Percentiles rank a stretch among this genome's conserved stretches.
Evolutionary conservation across 2,329 filamentous ascomycete genomes (phyloP).

Genomic region (Aspergillus fumigatus): DNA sequence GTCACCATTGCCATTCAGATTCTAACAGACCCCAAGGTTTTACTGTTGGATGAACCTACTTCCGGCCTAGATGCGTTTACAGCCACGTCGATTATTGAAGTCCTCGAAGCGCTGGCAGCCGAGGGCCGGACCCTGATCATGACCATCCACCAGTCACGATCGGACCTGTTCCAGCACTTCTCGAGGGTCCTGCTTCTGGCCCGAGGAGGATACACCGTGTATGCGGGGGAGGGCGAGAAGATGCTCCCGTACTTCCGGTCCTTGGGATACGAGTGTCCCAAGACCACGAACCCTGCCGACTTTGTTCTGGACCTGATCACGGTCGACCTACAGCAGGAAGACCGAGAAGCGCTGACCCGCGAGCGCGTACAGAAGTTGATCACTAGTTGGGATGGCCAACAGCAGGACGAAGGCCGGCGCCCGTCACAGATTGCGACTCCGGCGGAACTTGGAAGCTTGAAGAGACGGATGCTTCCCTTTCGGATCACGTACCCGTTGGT

Average conservation of each 20-base stretch:
- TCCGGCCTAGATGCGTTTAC: slow-evolving; percentile 75
- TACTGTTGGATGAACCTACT: slow-evolving; percentile 72
- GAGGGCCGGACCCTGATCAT: slow-evolving; percentile 70
- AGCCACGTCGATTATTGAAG: slow-evolving; percentile 70
- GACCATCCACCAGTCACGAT: slow-evolving; percentile 75
- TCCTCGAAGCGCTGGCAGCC: slow-evolving; percentile 63
- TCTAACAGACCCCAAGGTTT: slow-evolving; percentile 66
- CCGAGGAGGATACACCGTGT: slow-evolving; percentile 64
- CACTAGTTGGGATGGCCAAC: slow-evolving; percentile 48
- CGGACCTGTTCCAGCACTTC: slow-evolving; percentile 67
- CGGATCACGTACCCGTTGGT: slow-evolving; percentile 62
- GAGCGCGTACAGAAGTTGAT: slow-evolving; percentile 60
- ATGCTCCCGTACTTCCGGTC: slow-evolving; percentile 63
- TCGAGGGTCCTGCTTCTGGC: slow-evolving; percentile 68
- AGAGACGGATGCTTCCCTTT: slow-evolving; percentile 60
- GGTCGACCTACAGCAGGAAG: slow-evolving; percentile 64
- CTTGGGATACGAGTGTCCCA: slow-evolving; percentile 61
- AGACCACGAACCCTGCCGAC: slow-evolving; percentile 70
- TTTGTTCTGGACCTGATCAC: slow-evolving; percentile 75
- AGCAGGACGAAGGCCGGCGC: slow-evolving; percentile 17
- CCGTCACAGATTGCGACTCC: slow-evolving; percentile 57
- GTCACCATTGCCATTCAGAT: slow-evolving; percentile 76
- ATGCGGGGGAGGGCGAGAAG: slow-evolving; percentile 57
- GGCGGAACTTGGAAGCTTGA: slow-evolving; percentile 66
- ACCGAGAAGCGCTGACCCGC: slow-evolving; percentile 59